Evolutionary conservation across 2,329 filamentous ascomycete species (phyloP), one percentile per base, ranked within the genome.

Genomic region (Aaosphaeria arxii): DNA sequence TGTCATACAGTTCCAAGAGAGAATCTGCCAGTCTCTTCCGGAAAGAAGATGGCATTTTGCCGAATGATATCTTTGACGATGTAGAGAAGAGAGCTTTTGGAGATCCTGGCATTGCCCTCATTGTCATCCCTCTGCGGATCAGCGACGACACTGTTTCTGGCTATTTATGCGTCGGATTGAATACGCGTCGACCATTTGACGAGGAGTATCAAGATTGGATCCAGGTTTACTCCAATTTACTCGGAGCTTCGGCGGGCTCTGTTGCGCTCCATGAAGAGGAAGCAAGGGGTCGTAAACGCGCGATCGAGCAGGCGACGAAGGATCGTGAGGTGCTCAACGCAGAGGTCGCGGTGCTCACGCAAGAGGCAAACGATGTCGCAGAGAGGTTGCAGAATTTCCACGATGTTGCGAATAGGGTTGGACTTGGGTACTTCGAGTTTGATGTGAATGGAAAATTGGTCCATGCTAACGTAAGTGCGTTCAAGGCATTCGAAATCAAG

Each of bases 101-200:
- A 11, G 52, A 54, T 30, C 47, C 47, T 24, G 17, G 51, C 5
- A 40, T 32, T 30, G 38, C 17, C 6, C 48, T 54, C 3, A 43
- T 54, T 32, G 42, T 51, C 7, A 35, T 50, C 28, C 52, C 52
- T 5, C 42, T 54, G 9, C 38, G 39, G 35, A 48, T 45, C 9
- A 50, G 45, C 32, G 45, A 50, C 6, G 39, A 40, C 2, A 11
- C 39, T 7, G 24, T n/a, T 11, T 40, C 39, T 28, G 39, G 39
- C 7, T 40, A 11, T 40, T 40, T 40, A n/a, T 11, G 11, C 24
- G 7, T 40, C 11, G 39, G 54, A 5, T 32, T 58, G 7, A 58
- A 58, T 4, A 55, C 54, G 5, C 56, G 55, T 9, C 38, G 54
- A 5, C 56, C 56, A 6, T 58, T 53, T 13, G 54, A 58, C 24